Conservation (phyloP, 495 filamentous ascomycete species). For the Aspergillus ostianus region DNA sequence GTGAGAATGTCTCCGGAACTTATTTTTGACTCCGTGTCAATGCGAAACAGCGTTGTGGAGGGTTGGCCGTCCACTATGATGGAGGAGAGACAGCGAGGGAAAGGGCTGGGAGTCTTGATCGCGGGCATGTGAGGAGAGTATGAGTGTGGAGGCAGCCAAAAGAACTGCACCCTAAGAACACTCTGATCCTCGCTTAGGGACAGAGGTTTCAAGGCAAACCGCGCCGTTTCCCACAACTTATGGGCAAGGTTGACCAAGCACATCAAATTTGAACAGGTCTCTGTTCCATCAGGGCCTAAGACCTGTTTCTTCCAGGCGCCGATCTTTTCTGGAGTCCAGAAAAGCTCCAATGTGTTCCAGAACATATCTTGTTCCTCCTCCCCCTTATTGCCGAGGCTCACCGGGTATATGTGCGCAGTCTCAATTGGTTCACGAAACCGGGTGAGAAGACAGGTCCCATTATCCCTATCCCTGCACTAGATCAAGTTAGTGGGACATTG, state of each 20-base stretch:
- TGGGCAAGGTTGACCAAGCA: neutral
- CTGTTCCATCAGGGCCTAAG: neutral
- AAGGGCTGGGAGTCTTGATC: neutral
- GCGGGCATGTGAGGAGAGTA: neutral
- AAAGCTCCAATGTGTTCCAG: neutral
- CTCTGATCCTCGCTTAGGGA: neutral
- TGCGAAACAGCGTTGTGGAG: slow-evolving; percentile 1
- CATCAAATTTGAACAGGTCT: slow-evolving; percentile 2
- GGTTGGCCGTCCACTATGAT: too few relatives aligned
- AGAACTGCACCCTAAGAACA: slow-evolving; percentile 1
- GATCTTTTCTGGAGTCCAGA: slow-evolving; percentile 4
- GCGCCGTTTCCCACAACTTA: slow-evolving; percentile 5
- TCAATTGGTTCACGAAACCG: slow-evolving; percentile 4
- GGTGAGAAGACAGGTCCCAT: slow-evolving; percentile 2
- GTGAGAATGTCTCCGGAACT: slow-evolving; percentile 5
- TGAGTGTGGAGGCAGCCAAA: neutral
- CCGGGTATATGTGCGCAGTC: slow-evolving; percentile 4
- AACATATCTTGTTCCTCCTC: neutral
- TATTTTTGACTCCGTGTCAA: neutral
- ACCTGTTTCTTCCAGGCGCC: slow-evolving; percentile 1
- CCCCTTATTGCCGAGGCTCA: neutral
- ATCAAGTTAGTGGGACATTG: too few relatives aligned
- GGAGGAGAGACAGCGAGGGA: slow-evolving; percentile 5
- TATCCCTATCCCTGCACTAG: slow-evolving; percentile 6
- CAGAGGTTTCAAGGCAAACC: slow-evolving; percentile 6